Conservation (phyloP, 805 yeast species). For the Blastobotrys attinorum region DNA sequence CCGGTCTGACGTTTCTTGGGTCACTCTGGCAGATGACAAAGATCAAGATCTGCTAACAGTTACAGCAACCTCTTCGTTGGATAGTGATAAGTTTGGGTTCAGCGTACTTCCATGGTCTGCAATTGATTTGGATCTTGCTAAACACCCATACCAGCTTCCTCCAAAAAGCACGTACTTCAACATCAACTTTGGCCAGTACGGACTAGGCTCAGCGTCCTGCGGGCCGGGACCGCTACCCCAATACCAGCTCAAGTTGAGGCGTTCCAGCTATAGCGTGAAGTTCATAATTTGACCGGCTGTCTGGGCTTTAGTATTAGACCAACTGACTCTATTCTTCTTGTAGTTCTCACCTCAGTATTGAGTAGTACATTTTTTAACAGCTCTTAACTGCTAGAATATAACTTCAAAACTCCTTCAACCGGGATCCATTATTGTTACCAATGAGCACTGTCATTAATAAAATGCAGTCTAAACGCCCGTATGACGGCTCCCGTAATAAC, state of each 20-base stretch:
- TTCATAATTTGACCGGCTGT: background rate
- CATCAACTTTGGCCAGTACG: conserved; percentile 23
- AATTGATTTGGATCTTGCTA: conserved; percentile 16
- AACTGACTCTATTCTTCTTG: too few relatives aligned
- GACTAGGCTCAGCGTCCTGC: conserved; percentile 25
- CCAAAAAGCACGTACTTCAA: conserved; percentile 16
- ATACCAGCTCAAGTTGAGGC: conserved; percentile 8
- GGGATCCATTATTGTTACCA: background rate
- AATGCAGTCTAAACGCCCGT: too few relatives aligned
- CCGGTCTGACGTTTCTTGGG: conserved; percentile 29
- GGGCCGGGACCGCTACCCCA: conserved; percentile 22
- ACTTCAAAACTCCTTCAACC: background rate
- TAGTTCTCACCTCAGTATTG: background rate
- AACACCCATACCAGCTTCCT: conserved; percentile 22
- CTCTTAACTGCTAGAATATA: background rate
- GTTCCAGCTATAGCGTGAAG: background rate
- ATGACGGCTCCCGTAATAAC: too few relatives aligned
- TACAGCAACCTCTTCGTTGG: too few relatives aligned
- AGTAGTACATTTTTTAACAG: background rate
- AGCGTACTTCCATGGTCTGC: conserved; percentile 14
- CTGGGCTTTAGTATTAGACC: background rate
- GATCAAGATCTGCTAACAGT: background rate
- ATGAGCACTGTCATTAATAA: background rate
- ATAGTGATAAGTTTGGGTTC: conserved; percentile 3
- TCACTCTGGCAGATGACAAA: conserved; percentile 5